Base-by-base conservation (phyloP, 805 yeast genomes). In the Sugiyamaella valdiviana region DNA sequence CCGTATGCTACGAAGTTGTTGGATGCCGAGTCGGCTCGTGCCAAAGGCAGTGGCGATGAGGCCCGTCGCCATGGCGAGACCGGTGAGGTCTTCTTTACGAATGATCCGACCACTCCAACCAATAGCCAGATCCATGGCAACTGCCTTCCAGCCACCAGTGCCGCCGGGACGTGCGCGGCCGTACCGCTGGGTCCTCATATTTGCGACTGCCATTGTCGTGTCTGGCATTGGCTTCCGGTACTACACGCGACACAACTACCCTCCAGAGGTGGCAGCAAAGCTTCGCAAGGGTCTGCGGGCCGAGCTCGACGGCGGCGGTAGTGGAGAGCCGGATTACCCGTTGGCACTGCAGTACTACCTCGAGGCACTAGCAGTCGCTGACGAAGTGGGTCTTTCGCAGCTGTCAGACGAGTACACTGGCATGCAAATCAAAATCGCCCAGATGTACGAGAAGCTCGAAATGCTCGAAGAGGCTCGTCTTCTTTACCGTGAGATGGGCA, bases 391-490 rank as follows among this genome's bases (percentile, higher is more conserved):
- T 0, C 63, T 87, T 67, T 76, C 78, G 52, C 75, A 75, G 9
- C 57, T 84, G 26, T 72, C 79, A 49, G 93, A 87, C 59, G 91
- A 85, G 59, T 90, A 85, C 63, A 90, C 97, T 0, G 96, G 97
- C 0, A 78, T 91, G 46, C 95, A 90, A 60, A 71, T 91, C 63
- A 87, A 90, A 59, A 70, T 87, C 32, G 95, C 84, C 9, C 95
- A 89, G 59, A 83, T 88, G 88, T 85, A 79, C 61, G 95, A 87
- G 59, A 72, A 82, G 37, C 64, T 88, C 56, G 74, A 72, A 17
- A 73, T 77, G 79, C 55, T 60, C 26, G 77, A 77, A 12, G 84
- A 83, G 45, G 95, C 95, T 0, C 72, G 77, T 35, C 71, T 73
- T 53, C 66, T 86, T 6, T 89, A 86, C 64, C 70, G 78, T 49